Conservation (phyloP, 176 grass and related monocot genomes). For the Ampelocalamus luodianensis region DNA sequence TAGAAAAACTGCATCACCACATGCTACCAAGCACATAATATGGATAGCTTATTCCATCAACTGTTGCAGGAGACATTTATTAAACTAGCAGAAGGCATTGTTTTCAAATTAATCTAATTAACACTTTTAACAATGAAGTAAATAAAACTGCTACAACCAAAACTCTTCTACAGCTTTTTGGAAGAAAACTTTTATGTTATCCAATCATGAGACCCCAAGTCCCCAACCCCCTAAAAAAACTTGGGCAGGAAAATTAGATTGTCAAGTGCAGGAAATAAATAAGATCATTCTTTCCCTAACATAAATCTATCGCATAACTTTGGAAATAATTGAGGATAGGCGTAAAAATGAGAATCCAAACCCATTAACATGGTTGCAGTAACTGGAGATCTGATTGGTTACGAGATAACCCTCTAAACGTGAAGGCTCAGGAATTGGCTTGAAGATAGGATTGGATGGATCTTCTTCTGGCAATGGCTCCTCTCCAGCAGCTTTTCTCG, state of each 20-base stretch:
- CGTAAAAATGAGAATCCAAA: conserved; percentile 37
- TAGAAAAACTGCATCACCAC: not conserved
- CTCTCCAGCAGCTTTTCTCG: conserved; percentile 86
- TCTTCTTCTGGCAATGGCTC: conserved; percentile 98
- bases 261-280: not conserved
- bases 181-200: not conserved
- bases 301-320: not conserved
- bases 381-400: conserved; percentile 96
- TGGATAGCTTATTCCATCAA: conserved; percentile 5
- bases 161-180: not conserved
- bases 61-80: not conserved
- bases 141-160: conserved; percentile 21
- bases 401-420: conserved; percentile 93
- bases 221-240: not conserved
- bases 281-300: not conserved
- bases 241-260: not conserved
- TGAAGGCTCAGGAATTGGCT: conserved; percentile 92
- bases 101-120: not conserved
- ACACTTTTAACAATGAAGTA: not conserved
- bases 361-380: conserved; percentile 98
- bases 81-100: not conserved
- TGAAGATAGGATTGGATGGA: conserved; percentile 85
- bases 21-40: not conserved
- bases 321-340: not conserved
- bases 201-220: not conserved